phyloP scores from a whole-genome alignment of 2,329 filamentous ascomycete genomes.

The Xylaria sp. region DNA sequence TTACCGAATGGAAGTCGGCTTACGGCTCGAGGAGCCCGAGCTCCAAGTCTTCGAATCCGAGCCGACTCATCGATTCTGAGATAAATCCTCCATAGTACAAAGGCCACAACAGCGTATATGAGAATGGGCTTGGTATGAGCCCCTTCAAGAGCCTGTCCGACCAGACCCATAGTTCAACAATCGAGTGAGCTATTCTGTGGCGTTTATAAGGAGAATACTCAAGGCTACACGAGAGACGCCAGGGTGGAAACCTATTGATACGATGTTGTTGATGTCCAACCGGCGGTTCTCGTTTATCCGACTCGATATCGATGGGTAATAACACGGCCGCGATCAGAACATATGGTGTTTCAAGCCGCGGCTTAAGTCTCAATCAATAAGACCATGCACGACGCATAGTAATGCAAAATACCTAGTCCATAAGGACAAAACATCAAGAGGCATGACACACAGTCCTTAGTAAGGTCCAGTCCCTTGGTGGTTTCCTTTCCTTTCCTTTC shows the following conservation, averaged over 20 bases:
- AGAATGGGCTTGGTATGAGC: slow-evolving; percentile 39
- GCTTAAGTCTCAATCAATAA: no score
- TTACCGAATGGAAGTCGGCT: slow-evolving; percentile 44
- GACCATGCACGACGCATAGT: no score
- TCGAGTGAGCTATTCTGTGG: neutral
- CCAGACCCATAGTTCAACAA: slow-evolving; percentile 43
- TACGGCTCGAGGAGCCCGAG: slow-evolving; percentile 35
- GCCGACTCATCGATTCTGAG: slow-evolving; percentile 38
- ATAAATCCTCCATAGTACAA: slow-evolving; percentile 36
- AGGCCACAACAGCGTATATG: slow-evolving; percentile 35
- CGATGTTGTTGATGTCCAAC: neutral
- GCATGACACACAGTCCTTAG: no score
- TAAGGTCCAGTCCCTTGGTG: no score
- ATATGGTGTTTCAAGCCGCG: no score
- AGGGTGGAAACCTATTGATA: neutral
- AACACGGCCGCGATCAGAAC: no score
- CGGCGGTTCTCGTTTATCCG: neutral
- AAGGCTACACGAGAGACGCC: neutral
- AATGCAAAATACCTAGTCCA: no score
- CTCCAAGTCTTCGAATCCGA: slow-evolving; percentile 42
- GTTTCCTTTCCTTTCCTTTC: no score
- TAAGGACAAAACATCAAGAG: no score
- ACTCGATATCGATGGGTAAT: neutral
- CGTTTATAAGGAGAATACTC: neutral
- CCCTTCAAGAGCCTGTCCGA: slow-evolving; percentile 43